Conservation (phyloP, 495 filamentous ascomycete species). For the Aspergillus wentii region DNA sequence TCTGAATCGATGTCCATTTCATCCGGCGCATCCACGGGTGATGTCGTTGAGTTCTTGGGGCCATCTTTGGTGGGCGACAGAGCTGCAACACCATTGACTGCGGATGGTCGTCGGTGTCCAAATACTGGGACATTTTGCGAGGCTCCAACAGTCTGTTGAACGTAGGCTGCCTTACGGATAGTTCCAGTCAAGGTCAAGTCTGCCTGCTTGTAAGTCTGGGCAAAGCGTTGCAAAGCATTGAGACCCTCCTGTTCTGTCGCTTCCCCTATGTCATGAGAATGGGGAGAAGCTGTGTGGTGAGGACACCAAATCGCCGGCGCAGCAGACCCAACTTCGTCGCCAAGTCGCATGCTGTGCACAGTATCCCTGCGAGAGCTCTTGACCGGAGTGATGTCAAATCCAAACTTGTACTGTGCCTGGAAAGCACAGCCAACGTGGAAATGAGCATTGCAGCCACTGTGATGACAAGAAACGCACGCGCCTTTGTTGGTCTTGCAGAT, state of each 20-base stretch:
- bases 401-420: constrained; percentile 73
- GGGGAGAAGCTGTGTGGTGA: constrained; percentile 67
- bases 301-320: constrained; percentile 85
- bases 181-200: constrained; percentile 87
- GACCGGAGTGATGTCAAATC: constrained; percentile 86
- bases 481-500: constrained; percentile 66
- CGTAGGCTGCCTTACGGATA: constrained; percentile 75
- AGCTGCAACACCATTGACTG: constrained; percentile 21
- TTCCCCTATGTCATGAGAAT: constrained; percentile 74
- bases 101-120: constrained; percentile 35
- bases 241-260: constrained; percentile 48
- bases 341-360: constrained; percentile 66
- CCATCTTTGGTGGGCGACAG: constrained; percentile 21
- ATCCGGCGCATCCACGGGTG: constrained; percentile 24
- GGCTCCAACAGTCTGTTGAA: constrained; percentile 45
- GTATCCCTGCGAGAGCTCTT: constrained; percentile 80
- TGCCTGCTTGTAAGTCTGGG: constrained; percentile 87
- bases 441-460: constrained; percentile 61
- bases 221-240: constrained; percentile 82
- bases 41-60: constrained; percentile 20
- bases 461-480: constrained; percentile 75
- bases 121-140: constrained; percentile 17
- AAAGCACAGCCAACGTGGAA: constrained; percentile 91
- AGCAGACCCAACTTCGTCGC: constrained; percentile 70
- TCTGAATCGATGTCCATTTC: constrained; percentile 36